These are phyloP conservation scores for Capronia americana DNA, from an alignment of 2,329 filamentous ascomycete species.

Conservation along the genomic window DNA sequence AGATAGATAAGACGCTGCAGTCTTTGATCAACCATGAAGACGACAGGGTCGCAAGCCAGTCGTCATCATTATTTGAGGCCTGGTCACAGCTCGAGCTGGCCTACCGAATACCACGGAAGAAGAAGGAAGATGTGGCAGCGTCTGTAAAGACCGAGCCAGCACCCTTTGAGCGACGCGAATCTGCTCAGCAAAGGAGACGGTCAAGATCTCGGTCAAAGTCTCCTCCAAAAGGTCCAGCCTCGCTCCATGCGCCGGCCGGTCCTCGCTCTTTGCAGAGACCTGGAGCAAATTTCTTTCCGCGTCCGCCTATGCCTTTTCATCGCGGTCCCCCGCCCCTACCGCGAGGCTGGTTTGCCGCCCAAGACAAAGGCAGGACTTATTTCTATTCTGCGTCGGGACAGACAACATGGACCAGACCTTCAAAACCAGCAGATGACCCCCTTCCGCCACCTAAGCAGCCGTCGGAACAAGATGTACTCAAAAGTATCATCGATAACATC, in stretches of 20 bases:
- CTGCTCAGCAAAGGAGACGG: conserved; percentile 56
- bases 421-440: conserved; percentile 68
- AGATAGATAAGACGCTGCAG: conserved; percentile 84
- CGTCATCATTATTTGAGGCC: conserved; percentile 74
- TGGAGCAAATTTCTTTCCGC: conserved; percentile 63
- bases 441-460: conserved; percentile 73
- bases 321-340: conserved; percentile 68
- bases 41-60: conserved; percentile 74
- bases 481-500: conserved; percentile 76
- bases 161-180: conserved; percentile 65
- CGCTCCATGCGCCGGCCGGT: conserved; percentile 34
- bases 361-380: conserved; percentile 76
- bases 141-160: conserved; percentile 69
- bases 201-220: conserved; percentile 56
- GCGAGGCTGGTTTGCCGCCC: conserved; percentile 82
- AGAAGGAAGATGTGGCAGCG: conserved; percentile 67
- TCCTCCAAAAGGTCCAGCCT: conserved; percentile 46
- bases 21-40: conserved; percentile 71
- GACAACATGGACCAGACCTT: conserved; percentile 83
- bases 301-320: conserved; percentile 63
- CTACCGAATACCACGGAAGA: conserved; percentile 91
- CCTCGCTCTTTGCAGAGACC: conserved; percentile 55
- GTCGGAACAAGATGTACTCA: conserved; percentile 72
- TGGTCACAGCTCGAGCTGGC: conserved; percentile 91
- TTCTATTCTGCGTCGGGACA: conserved; percentile 81